phyloP scores from a whole-genome alignment of 23 red algal genomes.

The Gracilariopsis chorda region DNA sequence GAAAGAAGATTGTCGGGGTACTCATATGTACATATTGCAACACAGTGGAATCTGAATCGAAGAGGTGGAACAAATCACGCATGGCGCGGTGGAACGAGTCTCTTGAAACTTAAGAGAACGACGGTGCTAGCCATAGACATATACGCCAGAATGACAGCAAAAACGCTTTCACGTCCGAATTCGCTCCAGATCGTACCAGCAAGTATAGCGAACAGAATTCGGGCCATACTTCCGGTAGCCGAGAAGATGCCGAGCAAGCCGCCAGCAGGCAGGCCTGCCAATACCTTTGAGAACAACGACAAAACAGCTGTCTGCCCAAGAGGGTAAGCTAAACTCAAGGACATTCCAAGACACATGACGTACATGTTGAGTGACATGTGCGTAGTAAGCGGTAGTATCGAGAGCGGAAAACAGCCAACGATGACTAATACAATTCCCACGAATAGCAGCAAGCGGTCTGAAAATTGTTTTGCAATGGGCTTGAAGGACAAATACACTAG shows the following conservation, averaged over 20 bases:
- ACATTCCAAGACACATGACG: conserved; percentile 40
- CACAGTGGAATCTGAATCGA: too few species aligned
- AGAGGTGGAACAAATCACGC: too few species aligned
- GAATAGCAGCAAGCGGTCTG: conserved; percentile 69
- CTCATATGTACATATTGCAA: too few species aligned
- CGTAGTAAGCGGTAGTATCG: background rate
- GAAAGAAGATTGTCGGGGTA: too few species aligned
- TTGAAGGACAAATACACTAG: conserved; percentile 81
- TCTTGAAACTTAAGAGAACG: background rate
- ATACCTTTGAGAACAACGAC: conserved; percentile 84
- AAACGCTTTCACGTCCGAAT: conserved; percentile 48
- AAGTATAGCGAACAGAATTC: conserved; percentile 69
- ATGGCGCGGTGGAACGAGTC: background rate
- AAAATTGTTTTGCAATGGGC: conserved; percentile 62
- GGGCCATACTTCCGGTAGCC: conserved; percentile 73
- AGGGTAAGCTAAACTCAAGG: conserved; percentile 89
- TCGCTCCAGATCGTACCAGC: conserved; percentile 67
- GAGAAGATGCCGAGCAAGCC: conserved; percentile 96
- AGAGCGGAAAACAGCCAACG: conserved; percentile 52
- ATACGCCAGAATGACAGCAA: conserved; percentile 20
- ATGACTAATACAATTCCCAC: conserved; percentile 56
- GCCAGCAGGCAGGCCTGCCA: conserved; percentile 69
- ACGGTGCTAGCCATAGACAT: conserved; percentile 7
- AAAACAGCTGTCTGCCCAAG: conserved; percentile 95
- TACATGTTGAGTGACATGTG: conserved; percentile 21